Percentiles rank a stretch among this genome's conserved stretches.
These are phyloP conservation scores for Ehretia macrophylla DNA, from an alignment of 257 asterid species.

Conservation along the genomic window DNA sequence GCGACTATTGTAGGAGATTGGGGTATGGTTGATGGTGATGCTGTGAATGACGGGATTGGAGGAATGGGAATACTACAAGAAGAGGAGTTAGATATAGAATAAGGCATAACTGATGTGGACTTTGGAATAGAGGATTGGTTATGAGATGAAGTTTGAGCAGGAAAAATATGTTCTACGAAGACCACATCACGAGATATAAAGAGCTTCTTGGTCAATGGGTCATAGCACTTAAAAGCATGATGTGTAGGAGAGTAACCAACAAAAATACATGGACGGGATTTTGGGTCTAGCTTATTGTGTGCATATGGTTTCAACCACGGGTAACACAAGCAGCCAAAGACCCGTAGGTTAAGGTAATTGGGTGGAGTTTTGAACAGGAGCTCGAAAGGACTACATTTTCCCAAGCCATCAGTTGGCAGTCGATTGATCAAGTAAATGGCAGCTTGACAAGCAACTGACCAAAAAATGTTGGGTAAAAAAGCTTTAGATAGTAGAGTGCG, in stretches of 20 bases:
- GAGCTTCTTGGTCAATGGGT: neutral
- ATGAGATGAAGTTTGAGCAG: too few relatives aligned
- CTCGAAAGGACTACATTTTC: neutral
- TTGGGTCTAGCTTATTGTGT: neutral
- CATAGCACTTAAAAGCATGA: neutral
- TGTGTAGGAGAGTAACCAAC: conserved; percentile 3
- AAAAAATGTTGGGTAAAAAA: too few relatives aligned
- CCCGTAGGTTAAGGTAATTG: neutral
- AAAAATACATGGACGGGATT: neutral
- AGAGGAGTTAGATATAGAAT: too few relatives aligned
- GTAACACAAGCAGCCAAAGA: conserved; percentile 5
- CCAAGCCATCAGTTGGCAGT: neutral
- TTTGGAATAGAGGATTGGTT: too few relatives aligned
- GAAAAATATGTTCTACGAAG: too few relatives aligned
- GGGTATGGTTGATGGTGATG: too few relatives aligned
- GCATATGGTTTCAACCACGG: neutral
- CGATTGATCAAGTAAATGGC: neutral
- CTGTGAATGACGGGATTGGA: too few relatives aligned
- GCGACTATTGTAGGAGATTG: too few relatives aligned
- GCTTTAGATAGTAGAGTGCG: too few relatives aligned
- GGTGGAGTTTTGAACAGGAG: neutral
- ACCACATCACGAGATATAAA: conserved; percentile 6
- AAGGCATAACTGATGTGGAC: too few relatives aligned
- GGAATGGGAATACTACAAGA: too few relatives aligned
- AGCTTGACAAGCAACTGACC: neutral